A percentile compares a stretch with the other conserved stretches of the same genome.
These are phyloP conservation scores for Lithocarpus polystachyus DNA, from an alignment of 306 rosid species.

Conservation along the genomic window DNA sequence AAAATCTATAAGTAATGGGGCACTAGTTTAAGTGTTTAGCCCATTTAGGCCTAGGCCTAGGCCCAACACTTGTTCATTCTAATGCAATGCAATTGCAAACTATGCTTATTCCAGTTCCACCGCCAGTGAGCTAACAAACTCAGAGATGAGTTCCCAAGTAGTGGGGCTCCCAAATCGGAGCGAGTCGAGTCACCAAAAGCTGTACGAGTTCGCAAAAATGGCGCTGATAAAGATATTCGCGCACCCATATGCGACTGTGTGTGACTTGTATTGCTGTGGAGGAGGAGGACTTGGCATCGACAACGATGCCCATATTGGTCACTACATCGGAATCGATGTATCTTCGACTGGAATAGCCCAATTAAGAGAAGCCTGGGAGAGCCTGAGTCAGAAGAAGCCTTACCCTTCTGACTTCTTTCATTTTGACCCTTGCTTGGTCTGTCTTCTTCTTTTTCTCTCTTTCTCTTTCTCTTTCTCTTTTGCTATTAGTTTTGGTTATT, in stretches of 20 bases:
- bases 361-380: conserved; percentile 77
- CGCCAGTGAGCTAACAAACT: neutral
- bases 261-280: conserved; percentile 64
- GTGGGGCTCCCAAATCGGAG: conserved; percentile 27
- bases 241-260: conserved; percentile 87
- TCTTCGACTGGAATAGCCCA: conserved; percentile 66
- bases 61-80: no score
- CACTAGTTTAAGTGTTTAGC: no score
- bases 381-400: conserved; percentile 55
- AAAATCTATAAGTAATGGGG: no score
- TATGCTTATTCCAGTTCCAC: neutral
- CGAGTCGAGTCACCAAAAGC: conserved; percentile 71
- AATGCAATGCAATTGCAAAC: neutral
- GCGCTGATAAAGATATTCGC: conserved; percentile 78
- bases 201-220: conserved; percentile 71
- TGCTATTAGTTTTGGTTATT: neutral
- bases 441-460: neutral
- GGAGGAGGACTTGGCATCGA: conserved; percentile 65
- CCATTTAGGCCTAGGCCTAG: no score
- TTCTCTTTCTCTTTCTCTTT: neutral
- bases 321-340: conserved; percentile 86
- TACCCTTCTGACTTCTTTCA: conserved; percentile 68
- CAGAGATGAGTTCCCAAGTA: conserved; percentile 45
- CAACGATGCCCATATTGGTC: conserved; percentile 76
- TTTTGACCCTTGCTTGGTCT: conserved; percentile 75